Conservation (phyloP, 495 filamentous ascomycete genomes). For the Polyplosphaeria fusca region DNA sequence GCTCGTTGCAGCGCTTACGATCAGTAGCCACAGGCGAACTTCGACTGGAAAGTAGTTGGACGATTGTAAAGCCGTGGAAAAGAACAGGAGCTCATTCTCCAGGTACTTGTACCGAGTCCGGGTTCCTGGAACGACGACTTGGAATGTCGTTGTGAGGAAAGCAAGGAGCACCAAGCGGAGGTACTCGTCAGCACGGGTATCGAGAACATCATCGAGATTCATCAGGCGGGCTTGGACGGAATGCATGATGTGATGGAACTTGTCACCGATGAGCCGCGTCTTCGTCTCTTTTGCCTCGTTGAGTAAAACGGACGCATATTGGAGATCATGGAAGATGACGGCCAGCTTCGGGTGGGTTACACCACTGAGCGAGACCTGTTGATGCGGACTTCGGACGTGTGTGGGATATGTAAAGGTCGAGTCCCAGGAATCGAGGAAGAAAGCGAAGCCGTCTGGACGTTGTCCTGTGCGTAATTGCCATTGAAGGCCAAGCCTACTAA, state of each 20-base stretch:
- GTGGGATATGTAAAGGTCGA: not conserved
- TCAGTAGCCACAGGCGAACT: not conserved
- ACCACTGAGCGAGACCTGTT: too few relatives aligned
- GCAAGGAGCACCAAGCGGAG: slow-evolving; percentile 2
- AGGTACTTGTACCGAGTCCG: too few relatives aligned
- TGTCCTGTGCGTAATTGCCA: not conserved
- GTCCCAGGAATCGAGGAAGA: not conserved
- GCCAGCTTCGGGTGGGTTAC: too few relatives aligned
- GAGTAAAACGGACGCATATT: not conserved
- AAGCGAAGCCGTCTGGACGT: not conserved
- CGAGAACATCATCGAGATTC: not conserved
- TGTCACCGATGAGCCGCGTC: not conserved
- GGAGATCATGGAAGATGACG: not conserved
- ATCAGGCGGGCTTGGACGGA: slow-evolving; percentile 1
- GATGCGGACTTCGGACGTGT: not conserved
- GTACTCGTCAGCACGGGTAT: not conserved
- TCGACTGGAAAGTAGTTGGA: not conserved
- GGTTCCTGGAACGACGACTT: too few relatives aligned
- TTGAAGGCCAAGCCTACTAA: not conserved
- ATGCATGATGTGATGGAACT: not conserved
- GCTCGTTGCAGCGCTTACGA: not conserved
- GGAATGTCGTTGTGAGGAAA: slow-evolving; percentile 9
- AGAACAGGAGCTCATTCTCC: not conserved
- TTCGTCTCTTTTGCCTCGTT: not conserved
- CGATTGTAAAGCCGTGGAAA: not conserved